Conservation (phyloP, 441 rosid species). For the Daphne laureola region DNA sequence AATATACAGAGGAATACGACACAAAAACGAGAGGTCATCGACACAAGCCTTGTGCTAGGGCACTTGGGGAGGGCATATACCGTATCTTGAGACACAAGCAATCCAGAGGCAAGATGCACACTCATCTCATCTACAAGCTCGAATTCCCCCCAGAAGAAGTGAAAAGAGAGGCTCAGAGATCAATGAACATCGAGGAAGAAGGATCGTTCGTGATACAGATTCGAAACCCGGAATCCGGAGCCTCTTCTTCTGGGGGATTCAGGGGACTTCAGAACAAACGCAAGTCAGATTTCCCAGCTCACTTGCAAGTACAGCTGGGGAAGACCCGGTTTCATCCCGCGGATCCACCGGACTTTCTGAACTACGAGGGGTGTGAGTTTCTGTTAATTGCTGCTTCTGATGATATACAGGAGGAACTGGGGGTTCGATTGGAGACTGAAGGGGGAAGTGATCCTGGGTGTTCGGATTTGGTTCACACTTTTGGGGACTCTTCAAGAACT, state of each 20-base stretch:
- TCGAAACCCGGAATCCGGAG: constrained; percentile 42
- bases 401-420: constrained; percentile 53
- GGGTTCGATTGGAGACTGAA: constrained; percentile 42
- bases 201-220: constrained; percentile 64
- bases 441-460: constrained; percentile 27
- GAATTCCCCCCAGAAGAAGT: constrained; percentile 36
- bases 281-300: constrained; percentile 60
- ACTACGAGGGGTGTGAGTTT: constrained; percentile 72
- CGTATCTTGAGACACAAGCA: constrained; percentile 49
- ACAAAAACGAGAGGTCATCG: constrained; percentile 55
- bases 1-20: constrained; percentile 46
- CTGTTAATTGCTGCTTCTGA: constrained; percentile 58
- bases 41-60: constrained; percentile 38
- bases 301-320: constrained; percentile 49
- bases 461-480: constrained; percentile 46
- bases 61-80: constrained; percentile 59
- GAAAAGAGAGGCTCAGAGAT: constrained; percentile 49
- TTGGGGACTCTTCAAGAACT: constrained; percentile 41
- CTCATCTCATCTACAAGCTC: constrained; percentile 64
- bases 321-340: constrained; percentile 34
- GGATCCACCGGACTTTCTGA: constrained; percentile 60
- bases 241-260: constrained; percentile 24
- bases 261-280: constrained; percentile 51
- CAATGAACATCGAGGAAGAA: constrained; percentile 50
- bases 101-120: constrained; percentile 36